Percentiles rank a stretch among this genome's conserved stretches.
These are phyloP conservation scores for Novymonas esmeraldas DNA, from an alignment of 208 protist species.

Conservation along the genomic window DNA sequence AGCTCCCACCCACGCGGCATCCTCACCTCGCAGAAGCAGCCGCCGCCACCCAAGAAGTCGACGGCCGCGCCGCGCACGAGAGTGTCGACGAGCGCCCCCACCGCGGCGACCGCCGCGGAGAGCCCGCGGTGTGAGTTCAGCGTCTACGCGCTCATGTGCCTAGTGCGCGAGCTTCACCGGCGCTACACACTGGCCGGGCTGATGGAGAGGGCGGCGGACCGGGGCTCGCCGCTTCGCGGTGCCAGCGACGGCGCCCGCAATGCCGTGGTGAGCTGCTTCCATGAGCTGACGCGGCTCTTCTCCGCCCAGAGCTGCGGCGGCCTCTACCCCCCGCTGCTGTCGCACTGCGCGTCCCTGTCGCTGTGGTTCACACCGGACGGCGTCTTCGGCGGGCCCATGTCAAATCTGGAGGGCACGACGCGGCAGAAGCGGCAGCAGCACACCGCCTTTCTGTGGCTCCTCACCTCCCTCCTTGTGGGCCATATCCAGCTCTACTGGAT, in stretches of 20 bases:
- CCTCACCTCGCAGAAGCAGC: slow-evolving; percentile 8
- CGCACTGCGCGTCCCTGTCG: slow-evolving; percentile 48
- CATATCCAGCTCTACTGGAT: slow-evolving; percentile 20
- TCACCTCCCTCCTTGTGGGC: slow-evolving; percentile 24
- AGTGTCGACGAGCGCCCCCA: neutral
- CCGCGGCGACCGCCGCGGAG: neutral
- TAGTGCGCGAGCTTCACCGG: slow-evolving; percentile 65
- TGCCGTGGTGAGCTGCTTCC: slow-evolving; percentile 33
- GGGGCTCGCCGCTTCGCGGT: neutral
- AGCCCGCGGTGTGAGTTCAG: slow-evolving; percentile 34
- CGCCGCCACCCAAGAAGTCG: neutral
- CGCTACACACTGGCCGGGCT: slow-evolving; percentile 28
- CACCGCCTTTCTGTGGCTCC: slow-evolving; percentile 27
- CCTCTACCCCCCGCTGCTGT: slow-evolving; percentile 64
- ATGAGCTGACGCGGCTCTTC: slow-evolving; percentile 53
- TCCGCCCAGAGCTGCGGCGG: slow-evolving; percentile 58
- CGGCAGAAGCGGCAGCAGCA: slow-evolving; percentile 26
- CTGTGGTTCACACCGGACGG: slow-evolving; percentile 31
- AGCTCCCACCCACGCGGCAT: slow-evolving; percentile 9
- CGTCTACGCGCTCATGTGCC: slow-evolving; percentile 40
- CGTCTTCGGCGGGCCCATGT: slow-evolving; percentile 16
- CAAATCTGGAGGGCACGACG: slow-evolving; percentile 5
- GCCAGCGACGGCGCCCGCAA: too few relatives aligned
- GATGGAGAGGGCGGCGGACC: neutral
- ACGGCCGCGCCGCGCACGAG: neutral